Evolutionary conservation across 768 basidiomycete species (phyloP), one percentile per base, ranked within the genome.

Genomic region (Mrakia frigida): DNA sequence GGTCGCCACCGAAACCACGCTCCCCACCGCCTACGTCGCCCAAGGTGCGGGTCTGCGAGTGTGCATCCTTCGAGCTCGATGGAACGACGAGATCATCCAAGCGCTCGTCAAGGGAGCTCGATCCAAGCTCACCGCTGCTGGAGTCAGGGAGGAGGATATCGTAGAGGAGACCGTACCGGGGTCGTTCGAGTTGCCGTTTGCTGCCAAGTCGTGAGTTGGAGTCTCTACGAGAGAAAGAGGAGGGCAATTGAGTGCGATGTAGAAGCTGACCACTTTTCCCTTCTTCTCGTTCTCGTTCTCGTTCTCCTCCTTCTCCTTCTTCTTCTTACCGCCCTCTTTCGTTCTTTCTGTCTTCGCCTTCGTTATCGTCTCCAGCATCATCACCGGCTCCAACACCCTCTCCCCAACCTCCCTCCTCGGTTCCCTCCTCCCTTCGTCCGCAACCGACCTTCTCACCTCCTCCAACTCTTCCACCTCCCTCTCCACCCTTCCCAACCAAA

Each of bases 101-200:
- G 89, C 93, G 16, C 88, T 99, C 70, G 85, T 99, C 75, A 84
- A 87, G 0, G 97, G 97, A 52, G 88, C 91, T 5, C 84, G 93
- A 73, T 84, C 86, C 31, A 94, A 93, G 82, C 87, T 99, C 79
- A 91, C 89, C 84, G 89, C 89, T 81, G 86, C 87, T 46, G 96
- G 96, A 35, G 96, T 98, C 79, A 91, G 91, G 85, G 89, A 92
- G 70, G 86, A 87, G 82, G 95, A 98, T 81, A 98, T 99, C 81
- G 87, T 94, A 70, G 85, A 95, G 61, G 91, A 95, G 85, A 91
- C 90, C 50, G 94, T 99, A 0, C 94, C 96, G 0, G 97, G 97
- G 13, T 93, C 91, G 84, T 99, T 90, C 83, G 97, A 99, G 86
- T 87, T 99, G 28, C 97, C 97, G 4, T 82, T 89, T 86, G 86